These are phyloP conservation scores for Stephania cephalantha DNA, from an alignment of 164 flowering plant genomes.

Conservation along the genomic window DNA sequence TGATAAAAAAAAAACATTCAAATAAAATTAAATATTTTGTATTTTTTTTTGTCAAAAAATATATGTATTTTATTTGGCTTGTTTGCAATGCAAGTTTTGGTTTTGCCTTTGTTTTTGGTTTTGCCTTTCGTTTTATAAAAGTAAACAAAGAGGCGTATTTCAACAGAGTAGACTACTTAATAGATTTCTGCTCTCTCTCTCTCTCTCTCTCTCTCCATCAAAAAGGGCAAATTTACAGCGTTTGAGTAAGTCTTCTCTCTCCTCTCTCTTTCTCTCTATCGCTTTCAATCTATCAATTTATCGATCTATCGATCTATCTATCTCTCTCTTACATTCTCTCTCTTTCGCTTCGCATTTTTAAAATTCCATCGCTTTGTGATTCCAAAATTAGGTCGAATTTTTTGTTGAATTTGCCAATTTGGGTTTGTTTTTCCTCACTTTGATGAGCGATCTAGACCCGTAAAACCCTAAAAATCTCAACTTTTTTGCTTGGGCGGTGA, in stretches of 20 bases:
- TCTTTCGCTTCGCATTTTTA: slow-evolving; percentile 5
- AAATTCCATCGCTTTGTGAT: slow-evolving; percentile 13
- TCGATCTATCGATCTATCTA: neutral
- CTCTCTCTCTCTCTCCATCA: neutral
- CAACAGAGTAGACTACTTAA: neutral
- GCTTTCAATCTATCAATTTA: neutral
- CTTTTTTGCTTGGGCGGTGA: neutral
- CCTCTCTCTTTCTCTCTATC: slow-evolving; percentile 1
- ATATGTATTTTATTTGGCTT: neutral
- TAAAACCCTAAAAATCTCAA: slow-evolving; percentile 5
- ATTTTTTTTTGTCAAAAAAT: no score
- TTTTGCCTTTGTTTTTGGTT: neutral
- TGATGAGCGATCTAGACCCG: neutral
- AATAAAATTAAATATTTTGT: neutral
- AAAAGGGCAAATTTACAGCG: slow-evolving; percentile 5
- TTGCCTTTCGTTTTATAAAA: neutral
- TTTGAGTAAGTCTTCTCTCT: slow-evolving; percentile 22
- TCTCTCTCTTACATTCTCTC: slow-evolving; percentile 8
- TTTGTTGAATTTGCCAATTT: neutral
- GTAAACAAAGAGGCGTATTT: neutral
- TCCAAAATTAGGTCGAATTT: neutral
- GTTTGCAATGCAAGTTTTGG: neutral
- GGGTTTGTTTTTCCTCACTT: neutral
- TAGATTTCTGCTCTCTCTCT: slow-evolving; percentile 4
- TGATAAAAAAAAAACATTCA: neutral